These are phyloP conservation scores for Debaryomyces fabryi DNA, from an alignment of 1,139 yeast genomes.

Conservation along the genomic window DNA sequence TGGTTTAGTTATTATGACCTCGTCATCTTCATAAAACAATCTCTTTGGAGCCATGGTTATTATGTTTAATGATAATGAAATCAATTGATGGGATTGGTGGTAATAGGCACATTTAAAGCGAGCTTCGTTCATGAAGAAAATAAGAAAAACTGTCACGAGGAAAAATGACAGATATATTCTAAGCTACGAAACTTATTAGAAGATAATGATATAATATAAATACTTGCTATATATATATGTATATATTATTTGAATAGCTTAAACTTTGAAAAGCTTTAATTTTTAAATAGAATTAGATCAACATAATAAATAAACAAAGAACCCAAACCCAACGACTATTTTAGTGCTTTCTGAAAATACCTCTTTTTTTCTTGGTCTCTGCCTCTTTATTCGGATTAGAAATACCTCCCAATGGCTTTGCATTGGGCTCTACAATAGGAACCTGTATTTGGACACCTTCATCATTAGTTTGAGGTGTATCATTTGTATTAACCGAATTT, in stretches of 20 bases:
- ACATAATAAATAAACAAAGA: neutral
- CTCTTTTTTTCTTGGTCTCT: constrained; percentile 29
- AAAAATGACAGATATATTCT: neutral
- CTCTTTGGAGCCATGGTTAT: constrained; percentile 22
- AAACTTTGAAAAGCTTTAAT: neutral
- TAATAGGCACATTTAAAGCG: neutral
- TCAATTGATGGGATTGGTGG: neutral
- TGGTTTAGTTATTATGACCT: constrained; percentile 47
- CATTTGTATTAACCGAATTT: constrained; percentile 26
- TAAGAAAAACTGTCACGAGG: neutral
- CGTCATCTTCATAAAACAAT: constrained; percentile 57
- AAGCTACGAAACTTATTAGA: neutral
- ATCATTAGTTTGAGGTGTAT: constrained; percentile 31
- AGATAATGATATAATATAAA: neutral
- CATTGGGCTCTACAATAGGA: constrained; percentile 19
- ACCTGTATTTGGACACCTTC: constrained; percentile 17
- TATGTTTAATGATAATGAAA: constrained; percentile 1
- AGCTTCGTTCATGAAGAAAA: neutral
- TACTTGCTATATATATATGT: neutral
- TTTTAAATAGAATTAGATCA: constrained; percentile 3
- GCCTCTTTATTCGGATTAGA: constrained; percentile 21
- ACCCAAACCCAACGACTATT: neutral
- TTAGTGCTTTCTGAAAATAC: constrained; percentile 32
- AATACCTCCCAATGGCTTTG: constrained; percentile 43
- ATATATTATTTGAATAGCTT: neutral